Conservation (phyloP, 345 rosid genomes). For the Erucastrum elatum region DNA sequence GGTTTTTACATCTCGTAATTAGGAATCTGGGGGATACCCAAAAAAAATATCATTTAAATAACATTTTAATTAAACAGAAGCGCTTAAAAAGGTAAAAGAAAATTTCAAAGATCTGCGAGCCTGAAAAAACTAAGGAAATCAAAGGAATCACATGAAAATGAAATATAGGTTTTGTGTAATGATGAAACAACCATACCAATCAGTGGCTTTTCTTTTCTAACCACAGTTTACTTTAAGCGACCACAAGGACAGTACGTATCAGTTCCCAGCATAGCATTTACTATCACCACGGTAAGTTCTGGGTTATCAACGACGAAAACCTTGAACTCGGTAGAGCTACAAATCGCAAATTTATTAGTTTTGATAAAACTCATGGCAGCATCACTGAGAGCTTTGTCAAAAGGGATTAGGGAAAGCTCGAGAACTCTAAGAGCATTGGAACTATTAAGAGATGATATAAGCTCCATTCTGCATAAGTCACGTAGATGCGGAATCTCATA, state of each 20-base stretch:
- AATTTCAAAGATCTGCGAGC: neutral
- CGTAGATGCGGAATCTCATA: slow-evolving; percentile 3
- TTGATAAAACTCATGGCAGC: neutral
- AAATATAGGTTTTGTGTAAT: neutral
- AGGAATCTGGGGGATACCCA: too few relatives aligned
- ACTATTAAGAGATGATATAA: neutral
- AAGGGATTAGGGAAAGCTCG: neutral
- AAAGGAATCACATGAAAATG: neutral
- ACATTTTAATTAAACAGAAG: neutral
- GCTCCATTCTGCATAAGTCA: neutral
- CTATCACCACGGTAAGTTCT: neutral
- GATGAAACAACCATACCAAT: neutral
- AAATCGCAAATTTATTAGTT: neutral
- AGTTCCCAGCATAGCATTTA: neutral
- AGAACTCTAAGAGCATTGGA: neutral
- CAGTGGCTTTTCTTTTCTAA: neutral
- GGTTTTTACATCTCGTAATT: too few relatives aligned
- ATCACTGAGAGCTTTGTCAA: neutral
- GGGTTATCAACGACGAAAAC: neutral
- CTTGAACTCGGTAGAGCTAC: neutral
- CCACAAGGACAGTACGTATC: neutral
- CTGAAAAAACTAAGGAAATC: neutral
- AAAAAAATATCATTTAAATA: too few relatives aligned
- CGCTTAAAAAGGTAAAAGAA: too few relatives aligned
- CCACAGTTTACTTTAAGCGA: neutral